Percentiles rank a stretch among this genome's conserved stretches.
Conservation (phyloP, 129 eudicot genomes). For the Solidago caesia region DNA sequence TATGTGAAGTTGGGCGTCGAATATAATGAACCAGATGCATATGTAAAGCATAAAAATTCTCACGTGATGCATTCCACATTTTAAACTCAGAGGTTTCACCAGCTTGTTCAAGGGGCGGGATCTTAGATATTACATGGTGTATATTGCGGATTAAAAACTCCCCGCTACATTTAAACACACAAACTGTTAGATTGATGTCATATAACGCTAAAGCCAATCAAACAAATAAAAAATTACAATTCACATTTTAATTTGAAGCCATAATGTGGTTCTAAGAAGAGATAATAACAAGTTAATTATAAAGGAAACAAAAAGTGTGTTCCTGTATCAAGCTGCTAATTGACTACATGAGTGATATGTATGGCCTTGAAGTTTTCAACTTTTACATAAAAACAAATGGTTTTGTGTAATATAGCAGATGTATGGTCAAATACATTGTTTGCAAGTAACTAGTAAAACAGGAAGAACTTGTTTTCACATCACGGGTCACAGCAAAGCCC, state of each 20-base stretch:
- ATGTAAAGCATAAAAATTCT: slow-evolving; percentile 12
- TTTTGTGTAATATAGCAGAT: too few species aligned
- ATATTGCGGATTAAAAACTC: slow-evolving; percentile 60
- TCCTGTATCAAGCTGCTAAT: too few species aligned
- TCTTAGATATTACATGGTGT: slow-evolving; percentile 50
- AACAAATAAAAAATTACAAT: neutral
- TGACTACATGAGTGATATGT: too few species aligned
- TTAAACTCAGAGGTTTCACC: slow-evolving; percentile 34
- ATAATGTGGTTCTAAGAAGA: too few species aligned
- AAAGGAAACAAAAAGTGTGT: too few species aligned
- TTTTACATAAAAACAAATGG: too few species aligned
- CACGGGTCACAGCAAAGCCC: neutral
- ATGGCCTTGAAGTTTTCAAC: too few species aligned
- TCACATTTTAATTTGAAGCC: neutral
- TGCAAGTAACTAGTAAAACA: neutral
- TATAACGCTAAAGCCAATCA: slow-evolving; percentile 7
- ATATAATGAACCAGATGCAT: neutral
- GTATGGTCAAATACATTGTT: neutral
- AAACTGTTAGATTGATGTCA: slow-evolving; percentile 11
- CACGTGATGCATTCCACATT: slow-evolving; percentile 77
- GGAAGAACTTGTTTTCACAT: neutral
- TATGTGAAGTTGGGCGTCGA: neutral
- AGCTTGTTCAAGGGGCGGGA: slow-evolving; percentile 41
- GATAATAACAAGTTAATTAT: too few species aligned
- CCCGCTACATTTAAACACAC: slow-evolving; percentile 41